phyloP scores from a whole-genome alignment of 768 basidiomycete genomes.

The Grammothele lineata region DNA sequence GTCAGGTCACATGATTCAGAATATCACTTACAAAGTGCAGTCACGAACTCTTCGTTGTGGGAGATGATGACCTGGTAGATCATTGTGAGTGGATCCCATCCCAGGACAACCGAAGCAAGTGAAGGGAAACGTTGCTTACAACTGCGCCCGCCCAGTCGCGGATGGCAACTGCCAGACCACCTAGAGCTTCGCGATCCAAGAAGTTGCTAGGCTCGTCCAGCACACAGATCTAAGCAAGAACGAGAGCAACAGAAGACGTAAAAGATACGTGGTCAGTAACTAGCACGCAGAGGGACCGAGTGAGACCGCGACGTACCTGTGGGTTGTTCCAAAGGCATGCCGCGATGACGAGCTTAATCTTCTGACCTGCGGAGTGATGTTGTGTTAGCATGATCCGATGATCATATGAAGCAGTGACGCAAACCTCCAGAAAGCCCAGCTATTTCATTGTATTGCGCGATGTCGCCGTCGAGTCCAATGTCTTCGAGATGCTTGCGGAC shows the following conservation, averaged over 20 bases:
- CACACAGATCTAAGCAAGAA: conserved; percentile 51
- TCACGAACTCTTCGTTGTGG: conserved; percentile 88
- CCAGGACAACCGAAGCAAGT: no score
- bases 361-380: conserved; percentile 71
- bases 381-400: conserved; percentile 3
- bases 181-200: conserved; percentile 93
- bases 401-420: conserved; percentile 17
- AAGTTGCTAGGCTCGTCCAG: conserved; percentile 96
- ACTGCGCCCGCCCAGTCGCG: conserved; percentile 93
- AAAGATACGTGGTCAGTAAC: conserved; percentile 6
- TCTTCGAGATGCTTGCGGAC: conserved; percentile 93
- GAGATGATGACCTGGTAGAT: conserved; percentile 91
- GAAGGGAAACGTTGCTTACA: conserved; percentile 46
- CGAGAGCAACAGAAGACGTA: conserved; percentile 8
- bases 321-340: conserved; percentile 97
- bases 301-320: conserved; percentile 71
- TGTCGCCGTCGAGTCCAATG: conserved; percentile 94
- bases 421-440: conserved; percentile 87
- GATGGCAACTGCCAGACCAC: conserved; percentile 92
- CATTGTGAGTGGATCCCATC: no score
- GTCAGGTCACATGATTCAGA: neutral
- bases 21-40: conserved; percentile 63
- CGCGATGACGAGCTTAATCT: conserved; percentile 93
- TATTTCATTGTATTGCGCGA: conserved; percentile 98
- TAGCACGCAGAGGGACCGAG: no score